These are phyloP conservation scores for Tephrocybe sp. DNA, from an alignment of 768 basidiomycete genomes.

Conservation along the genomic window DNA sequence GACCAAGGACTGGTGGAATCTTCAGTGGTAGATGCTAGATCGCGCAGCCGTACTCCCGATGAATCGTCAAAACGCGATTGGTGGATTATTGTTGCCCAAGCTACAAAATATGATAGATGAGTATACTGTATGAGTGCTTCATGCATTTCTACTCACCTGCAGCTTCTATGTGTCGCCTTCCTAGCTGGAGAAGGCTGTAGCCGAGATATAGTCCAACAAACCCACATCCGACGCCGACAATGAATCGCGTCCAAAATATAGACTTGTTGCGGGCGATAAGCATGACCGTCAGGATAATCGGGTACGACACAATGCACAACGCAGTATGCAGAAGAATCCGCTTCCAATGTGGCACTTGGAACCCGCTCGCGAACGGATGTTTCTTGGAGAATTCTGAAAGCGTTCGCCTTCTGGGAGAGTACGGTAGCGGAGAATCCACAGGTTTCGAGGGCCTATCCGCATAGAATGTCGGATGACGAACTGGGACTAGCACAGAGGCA, in stretches of 20 bases:
- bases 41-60: constrained; percentile 33
- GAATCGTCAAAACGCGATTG: constrained; percentile 27
- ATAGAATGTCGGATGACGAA: constrained; percentile 4
- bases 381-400: constrained; percentile 6
- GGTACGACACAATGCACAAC: constrained; percentile 31
- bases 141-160: constrained; percentile 26
- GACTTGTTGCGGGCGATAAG: constrained; percentile 25
- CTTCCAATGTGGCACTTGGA: constrained; percentile 32
- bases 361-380: constrained; percentile 28
- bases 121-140: background rate
- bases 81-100: constrained; percentile 44
- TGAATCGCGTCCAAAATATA: constrained; percentile 39
- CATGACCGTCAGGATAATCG: constrained; percentile 28
- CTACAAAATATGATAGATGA: constrained; percentile 19
- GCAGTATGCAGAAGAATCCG: constrained; percentile 25
- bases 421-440: constrained; percentile 10
- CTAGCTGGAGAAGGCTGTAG: constrained; percentile 26
- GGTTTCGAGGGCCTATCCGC: constrained; percentile 7
- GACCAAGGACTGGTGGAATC: constrained; percentile 26
- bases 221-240: constrained; percentile 32
- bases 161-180: constrained; percentile 31
- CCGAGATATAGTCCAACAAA: constrained; percentile 30
- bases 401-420: constrained; percentile 9
- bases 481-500: background rate
- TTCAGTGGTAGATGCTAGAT: constrained; percentile 30